Evolutionary conservation across 768 basidiomycete genomes (phyloP).

Genomic region (Boletus barrowsii): DNA sequence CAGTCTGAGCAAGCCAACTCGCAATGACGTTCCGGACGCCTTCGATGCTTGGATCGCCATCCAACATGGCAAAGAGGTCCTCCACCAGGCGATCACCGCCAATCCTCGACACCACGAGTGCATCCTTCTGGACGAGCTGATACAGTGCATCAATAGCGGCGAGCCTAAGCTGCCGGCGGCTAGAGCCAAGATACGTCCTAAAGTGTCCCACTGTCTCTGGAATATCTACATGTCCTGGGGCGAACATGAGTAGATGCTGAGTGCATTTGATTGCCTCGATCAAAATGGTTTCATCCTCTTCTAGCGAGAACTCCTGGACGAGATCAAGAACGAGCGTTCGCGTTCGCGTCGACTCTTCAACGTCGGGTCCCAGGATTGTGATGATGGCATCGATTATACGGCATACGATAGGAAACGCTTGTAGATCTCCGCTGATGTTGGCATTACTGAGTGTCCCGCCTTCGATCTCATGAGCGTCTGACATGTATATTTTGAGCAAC

Average conservation of each 20-base stretch:
- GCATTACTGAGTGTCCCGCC: conserved; percentile 80
- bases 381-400: conserved; percentile 92
- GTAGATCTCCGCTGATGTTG: conserved; percentile 87
- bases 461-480: conserved; percentile 90
- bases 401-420: conserved; percentile 88
- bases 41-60: conserved; percentile 90
- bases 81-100: conserved; percentile 94
- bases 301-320: conserved; percentile 79
- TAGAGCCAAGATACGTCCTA: conserved; percentile 73
- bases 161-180: conserved; percentile 81
- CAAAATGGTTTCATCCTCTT: conserved; percentile 82
- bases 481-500: conserved; percentile 84
- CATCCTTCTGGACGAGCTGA: conserved; percentile 95
- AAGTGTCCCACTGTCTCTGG: conserved; percentile 78
- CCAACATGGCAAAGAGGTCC: conserved; percentile 91
- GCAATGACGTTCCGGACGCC: conserved; percentile 91
- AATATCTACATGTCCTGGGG: conserved; percentile 78
- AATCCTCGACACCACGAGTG: conserved; percentile 83
- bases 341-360: conserved; percentile 81
- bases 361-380: conserved; percentile 91
- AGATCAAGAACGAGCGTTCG: conserved; percentile 81
- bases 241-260: conserved; percentile 96
- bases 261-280: conserved; percentile 96
- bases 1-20: conserved; percentile 95
- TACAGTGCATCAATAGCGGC: conserved; percentile 96